Evolutionary conservation across 2,329 filamentous ascomycete species (phyloP).

Genomic region (Xylariaceae sp.): DNA sequence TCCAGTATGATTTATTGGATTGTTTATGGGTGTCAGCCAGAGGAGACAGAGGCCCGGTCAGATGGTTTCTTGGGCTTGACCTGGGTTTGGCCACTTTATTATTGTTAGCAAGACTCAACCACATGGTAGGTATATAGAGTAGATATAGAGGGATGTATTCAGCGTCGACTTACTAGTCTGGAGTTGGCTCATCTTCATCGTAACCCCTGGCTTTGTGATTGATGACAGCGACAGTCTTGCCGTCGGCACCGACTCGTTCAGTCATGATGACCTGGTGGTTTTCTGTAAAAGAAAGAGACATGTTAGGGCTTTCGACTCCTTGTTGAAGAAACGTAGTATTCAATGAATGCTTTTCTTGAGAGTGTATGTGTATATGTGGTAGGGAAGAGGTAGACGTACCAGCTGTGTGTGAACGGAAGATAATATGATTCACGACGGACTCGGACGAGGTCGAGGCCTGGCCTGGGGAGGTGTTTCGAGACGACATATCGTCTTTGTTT

Average conservation of each 20-base stretch:
- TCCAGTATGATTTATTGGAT: too few relatives aligned
- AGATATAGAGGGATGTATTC: neutral
- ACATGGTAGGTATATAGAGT: too few relatives aligned
- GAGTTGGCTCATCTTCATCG: slow-evolving; percentile 8
- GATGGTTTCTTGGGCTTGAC: neutral
- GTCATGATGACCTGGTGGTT: neutral
- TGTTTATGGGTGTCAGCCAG: too few relatives aligned
- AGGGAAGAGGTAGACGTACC: neutral
- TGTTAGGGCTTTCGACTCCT: neutral
- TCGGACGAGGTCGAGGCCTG: too few relatives aligned
- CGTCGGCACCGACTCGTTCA: neutral
- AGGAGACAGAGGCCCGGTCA: too few relatives aligned
- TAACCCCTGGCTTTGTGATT: slow-evolving; percentile 13
- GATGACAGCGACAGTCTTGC: neutral
- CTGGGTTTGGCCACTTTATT: neutral
- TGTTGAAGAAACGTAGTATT: neutral
- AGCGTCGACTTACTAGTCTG: slow-evolving; percentile 11
- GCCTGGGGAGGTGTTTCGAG: neutral
- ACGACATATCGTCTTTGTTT: slow-evolving; percentile 8
- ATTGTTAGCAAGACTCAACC: neutral
- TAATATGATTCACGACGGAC: too few relatives aligned
- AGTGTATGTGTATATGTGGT: neutral
- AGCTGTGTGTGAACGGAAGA: neutral
- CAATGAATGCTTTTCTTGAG: slow-evolving; percentile 8
- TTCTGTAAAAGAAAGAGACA: slow-evolving; percentile 1